Conservation (phyloP, 192 early-diverging fungal species). For the Umbelopsis sp. region DNA sequence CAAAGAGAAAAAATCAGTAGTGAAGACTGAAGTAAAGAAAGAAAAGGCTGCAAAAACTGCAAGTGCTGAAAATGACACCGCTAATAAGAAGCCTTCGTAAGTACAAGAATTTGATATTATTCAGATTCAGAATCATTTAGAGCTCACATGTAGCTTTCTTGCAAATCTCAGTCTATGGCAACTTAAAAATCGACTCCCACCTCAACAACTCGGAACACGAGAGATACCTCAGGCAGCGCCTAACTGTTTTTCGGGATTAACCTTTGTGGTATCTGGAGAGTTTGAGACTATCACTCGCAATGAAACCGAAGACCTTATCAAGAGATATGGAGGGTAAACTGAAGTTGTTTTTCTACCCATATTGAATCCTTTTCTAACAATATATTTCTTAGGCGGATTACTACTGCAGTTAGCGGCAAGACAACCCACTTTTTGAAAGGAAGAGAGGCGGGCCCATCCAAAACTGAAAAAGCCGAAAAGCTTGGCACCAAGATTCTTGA, state of each 20-base stretch:
- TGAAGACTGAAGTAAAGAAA: neutral
- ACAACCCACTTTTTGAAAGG: conserved; percentile 90
- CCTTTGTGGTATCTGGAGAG: conserved; percentile 97
- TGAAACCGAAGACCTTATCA: conserved; percentile 80
- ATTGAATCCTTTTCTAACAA: neutral
- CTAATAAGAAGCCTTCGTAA: neutral
- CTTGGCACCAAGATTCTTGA: conserved; percentile 70
- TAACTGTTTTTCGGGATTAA: conserved; percentile 53
- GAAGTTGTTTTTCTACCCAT: neutral
- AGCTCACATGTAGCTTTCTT: neutral
- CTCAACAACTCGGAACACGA: conserved; percentile 34
- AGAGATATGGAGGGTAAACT: conserved; percentile 81
- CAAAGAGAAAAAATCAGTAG: neutral
- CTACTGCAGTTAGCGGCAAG: conserved; percentile 71
- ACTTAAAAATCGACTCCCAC: conserved; percentile 25
- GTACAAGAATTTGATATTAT: neutral
- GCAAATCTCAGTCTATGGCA: conserved; percentile 12
- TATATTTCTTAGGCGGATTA: conserved; percentile 62
- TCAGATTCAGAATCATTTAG: neutral
- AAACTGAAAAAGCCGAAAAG: conserved; percentile 76
- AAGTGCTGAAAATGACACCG: neutral
- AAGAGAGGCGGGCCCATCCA: conserved; percentile 82
- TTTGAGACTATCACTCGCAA: conserved; percentile 74
- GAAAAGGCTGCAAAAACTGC: neutral
- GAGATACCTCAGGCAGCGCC: conserved; percentile 25